phyloP scores from a whole-genome alignment of 2,329 filamentous ascomycete species.

The Microcyclospora tardicrescens region DNA sequence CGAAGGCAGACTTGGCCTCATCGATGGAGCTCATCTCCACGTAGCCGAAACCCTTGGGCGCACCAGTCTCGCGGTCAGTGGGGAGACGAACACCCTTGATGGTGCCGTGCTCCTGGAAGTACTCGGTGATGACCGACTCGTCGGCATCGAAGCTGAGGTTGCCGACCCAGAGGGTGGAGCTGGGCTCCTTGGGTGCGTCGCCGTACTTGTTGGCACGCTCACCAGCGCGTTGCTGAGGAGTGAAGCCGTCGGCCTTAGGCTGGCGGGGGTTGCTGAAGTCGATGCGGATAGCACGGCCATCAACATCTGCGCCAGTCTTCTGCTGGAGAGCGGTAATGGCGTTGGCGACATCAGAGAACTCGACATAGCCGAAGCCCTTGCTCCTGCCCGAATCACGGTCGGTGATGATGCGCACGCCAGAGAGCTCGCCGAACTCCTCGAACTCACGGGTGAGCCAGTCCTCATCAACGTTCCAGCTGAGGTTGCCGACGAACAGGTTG shows the following conservation, averaged over 20 bases:
- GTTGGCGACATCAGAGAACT: constrained; percentile 57
- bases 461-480: constrained; percentile 85
- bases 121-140: constrained; percentile 59
- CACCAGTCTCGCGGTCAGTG: constrained; percentile 72
- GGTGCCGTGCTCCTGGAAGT: constrained; percentile 58
- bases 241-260: constrained; percentile 35
- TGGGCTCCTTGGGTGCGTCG: constrained; percentile 64
- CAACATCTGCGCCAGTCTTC: constrained; percentile 62
- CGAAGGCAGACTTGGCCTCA: constrained; percentile 64
- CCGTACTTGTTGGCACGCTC: constrained; percentile 57
- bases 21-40: constrained; percentile 71
- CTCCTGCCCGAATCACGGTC: constrained; percentile 71
- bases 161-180: constrained; percentile 80
- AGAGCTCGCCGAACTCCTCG: constrained; percentile 61
- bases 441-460: constrained; percentile 70
- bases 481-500: constrained; percentile 80
- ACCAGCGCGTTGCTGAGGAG: constrained; percentile 30
- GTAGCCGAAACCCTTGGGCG: constrained; percentile 87
- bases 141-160: constrained; percentile 78
- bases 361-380: constrained; percentile 86
- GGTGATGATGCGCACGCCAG: constrained; percentile 65
- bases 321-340: constrained; percentile 60
- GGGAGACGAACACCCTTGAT: constrained; percentile 75
- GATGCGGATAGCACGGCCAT: constrained; percentile 62
- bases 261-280: constrained; percentile 62